Evolutionary conservation across 1,284 basidiomycete species (phyloP).

Genomic region (Athelia psychrophila): DNA sequence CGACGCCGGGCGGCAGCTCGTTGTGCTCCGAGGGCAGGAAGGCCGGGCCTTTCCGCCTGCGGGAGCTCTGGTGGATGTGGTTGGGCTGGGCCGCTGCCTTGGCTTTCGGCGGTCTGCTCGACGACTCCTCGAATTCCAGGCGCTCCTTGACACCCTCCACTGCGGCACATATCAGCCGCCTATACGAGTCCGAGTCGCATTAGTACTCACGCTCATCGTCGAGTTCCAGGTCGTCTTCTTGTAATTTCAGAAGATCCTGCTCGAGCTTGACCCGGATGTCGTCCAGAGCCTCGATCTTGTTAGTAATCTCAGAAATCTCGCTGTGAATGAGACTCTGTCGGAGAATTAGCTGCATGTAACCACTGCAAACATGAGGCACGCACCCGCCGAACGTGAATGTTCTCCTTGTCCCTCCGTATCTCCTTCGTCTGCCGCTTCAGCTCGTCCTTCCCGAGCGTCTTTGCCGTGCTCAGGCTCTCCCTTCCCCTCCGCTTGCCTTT

Average conservation of each 20-base stretch:
- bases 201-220: constrained; percentile 82
- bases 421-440: constrained; percentile 79
- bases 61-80: constrained; percentile 58
- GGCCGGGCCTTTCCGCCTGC: constrained; percentile 84
- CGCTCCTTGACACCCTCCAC: constrained; percentile 88
- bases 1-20: constrained; percentile 89
- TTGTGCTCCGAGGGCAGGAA: constrained; percentile 98
- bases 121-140: constrained; percentile 61
- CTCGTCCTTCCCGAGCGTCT: constrained; percentile 80
- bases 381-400: constrained; percentile 82
- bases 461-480: constrained; percentile 66
- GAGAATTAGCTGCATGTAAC: constrained; percentile 9
- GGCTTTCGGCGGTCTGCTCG: constrained; percentile 33
- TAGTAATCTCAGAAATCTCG: constrained; percentile 85
- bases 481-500: constrained; percentile 60
- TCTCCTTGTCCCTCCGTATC: constrained; percentile 87
- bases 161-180: constrained; percentile 26
- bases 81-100: constrained; percentile 31
- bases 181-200: constrained; percentile 5
- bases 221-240: constrained; percentile 94
- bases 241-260: constrained; percentile 80
- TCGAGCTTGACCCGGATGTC: constrained; percentile 80
- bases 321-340: constrained; percentile 74
- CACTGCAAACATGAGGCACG: constrained; percentile 26
- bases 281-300: constrained; percentile 87